Evolutionary conservation across 371 early-diverging fungal genomes (phyloP), one percentile per base, ranked within the genome.

Genomic region (Mortierella sp.): DNA sequence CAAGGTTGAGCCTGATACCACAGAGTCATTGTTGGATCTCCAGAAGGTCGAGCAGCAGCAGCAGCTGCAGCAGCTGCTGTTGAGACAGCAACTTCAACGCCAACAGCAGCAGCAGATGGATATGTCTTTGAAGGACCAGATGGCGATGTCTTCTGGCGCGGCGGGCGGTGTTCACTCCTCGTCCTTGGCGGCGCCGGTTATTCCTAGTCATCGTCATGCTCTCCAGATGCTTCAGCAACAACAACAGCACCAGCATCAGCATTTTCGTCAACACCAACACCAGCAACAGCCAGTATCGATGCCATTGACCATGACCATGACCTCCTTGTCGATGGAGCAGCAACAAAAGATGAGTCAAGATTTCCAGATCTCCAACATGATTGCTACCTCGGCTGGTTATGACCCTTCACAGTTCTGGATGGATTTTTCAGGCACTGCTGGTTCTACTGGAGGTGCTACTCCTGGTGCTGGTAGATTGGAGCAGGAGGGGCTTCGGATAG

Each of bases 381-480:
- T 53, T 19, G 48, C 71, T 19, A 50, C 77, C 3, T 40, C 77
- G 0, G 61, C 71, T 19, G 73, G 72, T 11, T 84, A 84, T 43
- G 85, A 81, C 40, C 81, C 81, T 5, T 74, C 84, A 0, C 76
- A 77, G 11, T 81, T 81, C 59, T 84, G 85, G 85, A 76, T 81
- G 9, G 85, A 84, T 24, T 81, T 75, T 55, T 80, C 85, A 8
- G 61, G 61, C 4, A 28, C 16, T 4, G 71, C 69, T 5, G 71
- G 76, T 6, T 34, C 37, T 6, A 31, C 34, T 19, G 64, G 64
- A 19, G 64, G 64, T 31, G 31, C 10, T 61, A 31, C 37, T 40
- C 2, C 43, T 31, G 31, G 3, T 61, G 40, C 37, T 40, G 40
- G 34, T 19, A 40, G 67, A 34, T 37, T 67, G 40, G 67, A 67